phyloP scores from a whole-genome alignment of 2,329 filamentous ascomycete species.

The Cladosporium austrohemisphaericum region DNA sequence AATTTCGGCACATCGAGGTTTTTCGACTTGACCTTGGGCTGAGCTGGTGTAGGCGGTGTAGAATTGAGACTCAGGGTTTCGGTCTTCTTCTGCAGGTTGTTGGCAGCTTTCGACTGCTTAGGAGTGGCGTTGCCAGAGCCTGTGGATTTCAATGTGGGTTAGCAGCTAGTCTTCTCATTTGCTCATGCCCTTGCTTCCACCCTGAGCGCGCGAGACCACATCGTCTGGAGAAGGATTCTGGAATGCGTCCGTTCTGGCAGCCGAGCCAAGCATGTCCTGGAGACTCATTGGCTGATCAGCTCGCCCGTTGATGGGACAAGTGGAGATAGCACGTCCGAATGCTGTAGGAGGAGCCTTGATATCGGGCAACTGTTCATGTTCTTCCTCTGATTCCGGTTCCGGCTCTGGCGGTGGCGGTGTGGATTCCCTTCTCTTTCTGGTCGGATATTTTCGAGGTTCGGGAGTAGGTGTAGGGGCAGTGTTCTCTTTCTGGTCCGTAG shows the following conservation, averaged over 20 bases:
- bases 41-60: constrained; percentile 17
- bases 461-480: neutral
- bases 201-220: constrained; percentile 28
- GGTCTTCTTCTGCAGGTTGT: constrained; percentile 29
- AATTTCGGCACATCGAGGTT: constrained; percentile 67
- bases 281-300: constrained; percentile 20
- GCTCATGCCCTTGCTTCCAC: constrained; percentile 31
- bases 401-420: constrained; percentile 24
- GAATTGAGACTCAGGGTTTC: constrained; percentile 28
- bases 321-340: constrained; percentile 29
- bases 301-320: constrained; percentile 1
- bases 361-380: constrained; percentile 27
- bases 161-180: constrained; percentile 23
- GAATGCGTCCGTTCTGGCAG: constrained; percentile 23
- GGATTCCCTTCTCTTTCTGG: constrained; percentile 28
- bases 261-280: constrained; percentile 26
- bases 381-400: constrained; percentile 17
- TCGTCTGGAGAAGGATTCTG: constrained; percentile 33
- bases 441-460: constrained; percentile 23
- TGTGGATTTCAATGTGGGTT: neutral
- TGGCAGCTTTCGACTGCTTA: constrained; percentile 19
- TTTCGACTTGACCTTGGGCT: constrained; percentile 59
- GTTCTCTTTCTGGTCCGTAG: constrained; percentile 1
- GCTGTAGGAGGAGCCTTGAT: constrained; percentile 29
- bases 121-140: constrained; percentile 3